Evolutionary conservation across 179 eudicot genomes (phyloP).

Genomic region (Carnegiea gigantea): DNA sequence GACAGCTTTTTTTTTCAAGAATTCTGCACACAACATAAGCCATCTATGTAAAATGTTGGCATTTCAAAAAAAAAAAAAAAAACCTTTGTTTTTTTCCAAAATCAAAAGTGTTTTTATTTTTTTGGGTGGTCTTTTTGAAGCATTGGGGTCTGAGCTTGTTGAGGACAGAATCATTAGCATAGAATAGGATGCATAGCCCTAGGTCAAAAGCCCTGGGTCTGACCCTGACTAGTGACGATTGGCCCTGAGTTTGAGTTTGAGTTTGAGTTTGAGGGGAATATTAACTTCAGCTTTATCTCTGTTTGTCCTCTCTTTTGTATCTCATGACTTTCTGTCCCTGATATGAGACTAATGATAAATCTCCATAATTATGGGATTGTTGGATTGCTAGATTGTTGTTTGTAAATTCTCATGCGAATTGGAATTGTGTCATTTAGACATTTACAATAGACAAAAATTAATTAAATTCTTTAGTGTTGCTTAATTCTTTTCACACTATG

Average conservation of each 20-base stretch:
- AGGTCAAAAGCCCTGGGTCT: slow-evolving; percentile 13
- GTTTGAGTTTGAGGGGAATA: slow-evolving; percentile 24
- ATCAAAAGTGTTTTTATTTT: neutral
- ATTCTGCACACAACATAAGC: too few species aligned
- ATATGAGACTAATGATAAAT: slow-evolving; percentile 1
- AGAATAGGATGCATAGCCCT: slow-evolving; percentile 13
- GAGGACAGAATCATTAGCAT: slow-evolving; percentile 30
- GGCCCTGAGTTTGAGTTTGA: slow-evolving; percentile 18
- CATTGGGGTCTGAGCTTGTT: neutral
- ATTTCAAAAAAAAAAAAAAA: neutral
- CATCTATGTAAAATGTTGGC: neutral
- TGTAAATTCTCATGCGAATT: too few species aligned
- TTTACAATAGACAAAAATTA: too few species aligned
- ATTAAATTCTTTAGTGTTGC: too few species aligned
- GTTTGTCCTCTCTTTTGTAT: slow-evolving; percentile 18
- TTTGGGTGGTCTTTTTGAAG: neutral
- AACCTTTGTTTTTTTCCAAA: too few species aligned
- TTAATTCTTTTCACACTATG: too few species aligned
- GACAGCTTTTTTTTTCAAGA: too few species aligned
- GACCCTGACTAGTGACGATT: slow-evolving; percentile 11
- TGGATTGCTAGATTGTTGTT: too few species aligned
- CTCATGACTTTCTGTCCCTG: slow-evolving; percentile 26
- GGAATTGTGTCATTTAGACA: too few species aligned
- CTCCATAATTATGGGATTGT: neutral
- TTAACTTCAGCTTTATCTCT: slow-evolving; percentile 13